Evolutionary conservation across 441 rosid species (phyloP), one percentile per base, ranked within the genome.

Genomic region (Gossypium lobatum): DNA sequence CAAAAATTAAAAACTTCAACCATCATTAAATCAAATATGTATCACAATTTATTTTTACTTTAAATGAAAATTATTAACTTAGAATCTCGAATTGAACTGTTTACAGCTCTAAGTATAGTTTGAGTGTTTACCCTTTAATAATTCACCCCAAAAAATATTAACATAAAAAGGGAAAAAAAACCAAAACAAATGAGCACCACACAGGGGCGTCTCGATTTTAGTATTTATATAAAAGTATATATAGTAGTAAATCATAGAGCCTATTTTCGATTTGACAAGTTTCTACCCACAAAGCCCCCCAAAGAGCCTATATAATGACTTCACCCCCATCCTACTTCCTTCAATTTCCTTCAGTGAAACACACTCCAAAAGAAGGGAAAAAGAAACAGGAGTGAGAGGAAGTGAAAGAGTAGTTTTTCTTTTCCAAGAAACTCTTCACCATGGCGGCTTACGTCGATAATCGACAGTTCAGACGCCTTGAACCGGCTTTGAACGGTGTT

Each of bases 401-500:
- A 5, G 46, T 37, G 50, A 2, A 26, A 13, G 5, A 0, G 4
- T 13, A 26, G 60, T 6, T 3, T 23, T 39, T 3, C 52, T 21
- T 9, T 16, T 45, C 3, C 9, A 3, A 25, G 14, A 3, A 7
- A 34, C 14, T 54, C 70, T 31, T 42, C 64, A 3, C 37, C 17
- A 92, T 94, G 98, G 92, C 96, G 67, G 91, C 97, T 70, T 89
- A 90, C 1, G 93, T 94, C 61, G 91, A 88, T 13, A 92, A 92
- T 82, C 91, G 95, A 69, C 96, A 85, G 64, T 92, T 82, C 72
- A 76, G 82, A 21, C 87, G 66, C 80, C 86, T 80, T 28, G 86
- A 84, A 17, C 45, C 91, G 28, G 9, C 84, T 80, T 63, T 85
- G 63, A 86, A 80, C 71, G 88, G 85, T 76, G 88, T 83, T 76